Evolutionary conservation across 2,329 filamentous ascomycete species (phyloP), one percentile per base, ranked within the genome.

Genomic region (Coniella vitis): DNA sequence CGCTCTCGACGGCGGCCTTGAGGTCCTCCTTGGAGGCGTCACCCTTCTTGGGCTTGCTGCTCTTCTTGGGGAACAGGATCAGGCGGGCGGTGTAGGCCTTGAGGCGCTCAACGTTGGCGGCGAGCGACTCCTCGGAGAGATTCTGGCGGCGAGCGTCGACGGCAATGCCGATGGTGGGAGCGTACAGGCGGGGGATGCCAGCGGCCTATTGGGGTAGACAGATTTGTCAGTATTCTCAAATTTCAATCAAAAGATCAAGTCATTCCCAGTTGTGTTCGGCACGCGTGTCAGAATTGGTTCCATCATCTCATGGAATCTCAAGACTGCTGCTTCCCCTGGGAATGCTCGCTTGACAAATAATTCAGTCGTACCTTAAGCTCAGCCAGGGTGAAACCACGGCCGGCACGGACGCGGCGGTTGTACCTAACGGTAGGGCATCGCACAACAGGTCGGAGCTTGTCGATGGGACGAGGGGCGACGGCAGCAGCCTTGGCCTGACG

Each of bases 351-450:
- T 32, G 19, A n/a, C 5, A 17, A 22, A n/a, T 35, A 12, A 21
- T 19, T 43, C 29, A 48, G 53, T 71, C n/a, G 60, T 86, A 96
- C 91, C 90, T 98, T 98, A 71, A 98, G 81, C 83, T 98, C 93
- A 76, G 84, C 80, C 62, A 97, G 80, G 64, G 91, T 89, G 86
- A 98, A 98, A 72, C 93, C 93, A 80, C 93, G 90, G 73, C 93
- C 93, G 69, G 89, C 83, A 71, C 93, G 86, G 69, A 94, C 87
- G 71, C 90, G 90, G 71, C 93, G 90, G 88, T 98, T 98, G 83
- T 98, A 95, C 83, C 94, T 95, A 80, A 96, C 75, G 65, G 88
- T 91, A 69, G 93, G 91, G 86, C 91, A 97, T 79, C 90, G 87
- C 64, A 98, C 91, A 73, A 97, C 77, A 61, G 93, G 93, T 71